Percentiles rank a stretch among this genome's conserved stretches.
Evolutionary conservation across 495 filamentous ascomycete species (phyloP).

Genomic region (Pseudoneurospora amorphoporcata): DNA sequence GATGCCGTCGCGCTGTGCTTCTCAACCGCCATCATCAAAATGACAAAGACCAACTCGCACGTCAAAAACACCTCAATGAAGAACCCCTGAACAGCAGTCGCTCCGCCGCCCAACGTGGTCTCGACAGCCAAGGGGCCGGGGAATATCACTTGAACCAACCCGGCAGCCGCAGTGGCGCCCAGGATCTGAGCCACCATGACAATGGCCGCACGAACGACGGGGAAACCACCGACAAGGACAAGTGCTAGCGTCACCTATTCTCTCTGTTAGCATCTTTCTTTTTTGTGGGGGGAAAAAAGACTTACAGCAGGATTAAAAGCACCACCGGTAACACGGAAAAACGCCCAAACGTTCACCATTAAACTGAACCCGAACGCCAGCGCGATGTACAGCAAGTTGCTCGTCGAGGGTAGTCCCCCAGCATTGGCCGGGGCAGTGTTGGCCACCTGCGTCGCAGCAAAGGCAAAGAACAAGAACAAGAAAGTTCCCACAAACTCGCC

Average conservation of each 20-base stretch:
- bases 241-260: constrained; percentile 43
- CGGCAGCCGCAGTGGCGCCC: constrained; percentile 50
- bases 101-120: constrained; percentile 46
- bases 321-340: constrained; percentile 71
- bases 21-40: constrained; percentile 75
- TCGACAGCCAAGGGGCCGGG: constrained; percentile 51
- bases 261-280: constrained; percentile 23
- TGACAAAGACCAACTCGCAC: constrained; percentile 62
- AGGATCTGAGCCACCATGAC: constrained; percentile 47
- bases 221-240: constrained; percentile 46
- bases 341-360: constrained; percentile 75
- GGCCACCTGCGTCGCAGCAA: constrained; percentile 66
- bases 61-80: constrained; percentile 76
- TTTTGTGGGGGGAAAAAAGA: constrained; percentile 10
- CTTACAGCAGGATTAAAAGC: constrained; percentile 67
- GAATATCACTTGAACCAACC: constrained; percentile 45
- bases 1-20: constrained; percentile 73
- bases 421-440: constrained; percentile 30
- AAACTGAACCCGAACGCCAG: constrained; percentile 66
- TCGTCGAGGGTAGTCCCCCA: constrained; percentile 18
- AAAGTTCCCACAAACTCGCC: constrained; percentile 77
- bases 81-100: constrained; percentile 54
- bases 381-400: constrained; percentile 55
- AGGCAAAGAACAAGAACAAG: constrained; percentile 74
- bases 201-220: constrained; percentile 36